phyloP scores from a whole-genome alignment of 805 yeast genomes.

The Wickerhamomyces canadensis region DNA sequence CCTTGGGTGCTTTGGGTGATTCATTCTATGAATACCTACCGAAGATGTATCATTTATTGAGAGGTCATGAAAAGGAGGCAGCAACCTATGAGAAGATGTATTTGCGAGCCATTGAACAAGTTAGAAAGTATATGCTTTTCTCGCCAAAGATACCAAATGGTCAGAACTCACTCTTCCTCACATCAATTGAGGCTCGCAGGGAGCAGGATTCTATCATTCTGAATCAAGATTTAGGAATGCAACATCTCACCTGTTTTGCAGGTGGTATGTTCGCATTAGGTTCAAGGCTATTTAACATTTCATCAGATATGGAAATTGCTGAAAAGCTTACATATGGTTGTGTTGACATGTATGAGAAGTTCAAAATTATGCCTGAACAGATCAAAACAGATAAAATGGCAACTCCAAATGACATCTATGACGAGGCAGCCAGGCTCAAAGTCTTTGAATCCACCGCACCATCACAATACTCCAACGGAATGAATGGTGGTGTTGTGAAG shows the following conservation, averaged over 20 bases:
- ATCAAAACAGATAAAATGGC: conserved; percentile 25
- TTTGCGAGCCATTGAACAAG: conserved; percentile 30
- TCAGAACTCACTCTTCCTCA: conserved; percentile 28
- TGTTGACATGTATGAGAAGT: conserved; percentile 34
- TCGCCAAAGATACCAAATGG: conserved; percentile 39
- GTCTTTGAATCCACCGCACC: too few species aligned
- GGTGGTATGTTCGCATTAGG: conserved; percentile 52
- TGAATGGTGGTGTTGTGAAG: conserved; percentile 6
- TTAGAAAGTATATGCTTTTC: conserved; percentile 37
- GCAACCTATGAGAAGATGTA: conserved; percentile 27
- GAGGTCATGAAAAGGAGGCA: conserved; percentile 30
- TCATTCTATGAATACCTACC: conserved; percentile 45
- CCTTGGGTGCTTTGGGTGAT: conserved; percentile 39
- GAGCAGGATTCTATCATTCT: conserved; percentile 13
- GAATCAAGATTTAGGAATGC: conserved; percentile 32
- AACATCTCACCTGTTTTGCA: conserved; percentile 45
- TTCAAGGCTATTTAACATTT: conserved; percentile 32
- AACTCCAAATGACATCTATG: conserved; percentile 18
- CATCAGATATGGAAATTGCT: conserved; percentile 36
- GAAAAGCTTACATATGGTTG: conserved; percentile 44
- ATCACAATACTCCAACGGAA: too few species aligned
- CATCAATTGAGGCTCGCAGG: conserved; percentile 21
- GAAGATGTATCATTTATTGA: conserved; percentile 40
- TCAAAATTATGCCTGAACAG: conserved; percentile 41
- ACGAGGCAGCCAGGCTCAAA: conserved; percentile 5